Base-by-base conservation (phyloP, 2,329 filamentous ascomycete genomes). In the Teratosphaeria nubilosa region DNA sequence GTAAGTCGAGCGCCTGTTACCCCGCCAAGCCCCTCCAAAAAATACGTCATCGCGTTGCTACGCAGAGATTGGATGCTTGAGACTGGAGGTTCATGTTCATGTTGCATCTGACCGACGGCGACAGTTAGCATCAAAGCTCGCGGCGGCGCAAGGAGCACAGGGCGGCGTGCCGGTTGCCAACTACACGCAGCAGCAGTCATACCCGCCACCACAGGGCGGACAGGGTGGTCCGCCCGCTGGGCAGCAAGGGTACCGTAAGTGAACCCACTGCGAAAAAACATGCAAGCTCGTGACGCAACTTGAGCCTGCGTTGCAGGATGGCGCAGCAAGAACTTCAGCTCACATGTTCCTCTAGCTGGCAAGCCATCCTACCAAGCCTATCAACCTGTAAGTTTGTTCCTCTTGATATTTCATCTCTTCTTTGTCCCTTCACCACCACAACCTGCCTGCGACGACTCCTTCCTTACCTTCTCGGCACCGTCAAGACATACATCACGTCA, bases 301-400 rank as follows among this genome's bases (percentile, higher is more conserved):
- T 10, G 41, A 48, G 41, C 41, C 41, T 48, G 41, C 41, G 41
- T 48, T 48, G 41, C 41, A 48, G 16, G 41, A 48, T 48, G 51
- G 51, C 51, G 51, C 51, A 34, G 51, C 51, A 53, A 53, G 51
- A 20, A 3, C 27, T 7, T 30, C 5, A 30, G 25, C 31, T 53
- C 25, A 53, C 51, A 30, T 30, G 14, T 58, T 62, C 55, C 59
- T 64, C 65, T 61, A 68, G 65, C 65, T 64, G 72, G 74, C 55
- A 76, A 80, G 64, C 73, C 71, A 60, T 75, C 77, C 67, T 83
- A 84, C 72, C 80, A 83, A 74, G 77, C 81, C 63, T 84, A 69
- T 57, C 59, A 60, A 7, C 37, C 50, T 61, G 66, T 68, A 64
- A 66, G 65, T 67, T 45, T 54, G 54, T 51, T 32, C 51, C 56